Percentiles rank a stretch among this genome's conserved stretches.
These are phyloP conservation scores for Aspergillus pseudoterreus DNA, from an alignment of 2,329 filamentous ascomycete species.

Conservation along the genomic window DNA sequence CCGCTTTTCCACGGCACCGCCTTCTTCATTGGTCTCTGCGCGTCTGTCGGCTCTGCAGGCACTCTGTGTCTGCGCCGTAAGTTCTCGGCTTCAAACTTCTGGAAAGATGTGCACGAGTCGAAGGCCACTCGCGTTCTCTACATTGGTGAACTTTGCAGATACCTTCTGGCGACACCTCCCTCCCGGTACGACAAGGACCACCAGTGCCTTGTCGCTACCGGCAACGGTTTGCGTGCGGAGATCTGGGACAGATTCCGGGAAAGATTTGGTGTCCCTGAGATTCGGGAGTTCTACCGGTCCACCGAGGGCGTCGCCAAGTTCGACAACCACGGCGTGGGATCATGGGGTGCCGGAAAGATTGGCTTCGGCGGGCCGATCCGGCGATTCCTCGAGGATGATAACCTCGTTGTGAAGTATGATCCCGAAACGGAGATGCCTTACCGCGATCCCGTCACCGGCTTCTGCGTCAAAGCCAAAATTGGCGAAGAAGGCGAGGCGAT, in stretches of 20 bases:
- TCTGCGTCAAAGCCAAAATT: constrained; percentile 35
- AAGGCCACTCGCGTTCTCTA: constrained; percentile 43
- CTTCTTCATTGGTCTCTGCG: constrained; percentile 43
- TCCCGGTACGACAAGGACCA: constrained; percentile 45
- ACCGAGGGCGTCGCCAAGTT: constrained; percentile 47
- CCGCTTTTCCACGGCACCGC: constrained; percentile 50
- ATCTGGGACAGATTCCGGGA: constrained; percentile 48
- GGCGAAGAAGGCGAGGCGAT: constrained; percentile 46
- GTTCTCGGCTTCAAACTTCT: constrained; percentile 46
- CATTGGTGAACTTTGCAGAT: constrained; percentile 50
- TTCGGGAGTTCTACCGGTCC: constrained; percentile 48
- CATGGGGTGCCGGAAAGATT: constrained; percentile 42
- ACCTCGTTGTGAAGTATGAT: constrained; percentile 43
- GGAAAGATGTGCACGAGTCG: constrained; percentile 43
- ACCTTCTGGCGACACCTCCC: constrained; percentile 44
- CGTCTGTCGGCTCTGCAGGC: constrained; percentile 37
- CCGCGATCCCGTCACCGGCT: constrained; percentile 43
- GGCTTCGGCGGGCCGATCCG: constrained; percentile 43
- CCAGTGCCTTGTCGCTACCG: constrained; percentile 42
- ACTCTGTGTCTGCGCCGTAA: constrained; percentile 45
- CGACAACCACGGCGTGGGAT: constrained; percentile 41
- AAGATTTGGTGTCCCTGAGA: constrained; percentile 43
- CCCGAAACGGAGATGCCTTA: constrained; percentile 39
- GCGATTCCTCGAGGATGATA: constrained; percentile 40
- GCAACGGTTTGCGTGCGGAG: constrained; percentile 47